A percentile compares a stretch with the other conserved stretches of the same genome.
phyloP scores from a whole-genome alignment of 768 basidiomycete species.

The Boletus barrowsii region DNA sequence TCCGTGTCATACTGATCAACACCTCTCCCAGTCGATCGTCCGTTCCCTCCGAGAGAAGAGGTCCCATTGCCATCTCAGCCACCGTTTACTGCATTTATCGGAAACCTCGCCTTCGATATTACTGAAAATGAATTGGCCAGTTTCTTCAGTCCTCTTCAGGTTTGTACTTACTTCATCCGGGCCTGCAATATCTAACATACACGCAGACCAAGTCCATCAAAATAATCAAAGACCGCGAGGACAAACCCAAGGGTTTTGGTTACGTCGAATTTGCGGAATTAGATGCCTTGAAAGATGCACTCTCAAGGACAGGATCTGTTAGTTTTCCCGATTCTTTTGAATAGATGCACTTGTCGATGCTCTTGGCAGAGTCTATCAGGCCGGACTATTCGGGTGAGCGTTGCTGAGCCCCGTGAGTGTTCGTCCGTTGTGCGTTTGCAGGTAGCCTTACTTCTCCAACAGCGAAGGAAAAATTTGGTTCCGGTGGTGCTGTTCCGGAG shows the following conservation, averaged over 20 bases:
- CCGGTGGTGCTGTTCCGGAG: conserved; percentile 48
- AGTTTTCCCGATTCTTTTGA: conserved; percentile 27
- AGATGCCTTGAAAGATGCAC: conserved; percentile 81
- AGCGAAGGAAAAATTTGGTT: conserved; percentile 76
- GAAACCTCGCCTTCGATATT: conserved; percentile 92
- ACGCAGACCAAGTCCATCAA: conserved; percentile 77
- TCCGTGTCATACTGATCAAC: conserved; percentile 9
- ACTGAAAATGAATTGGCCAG: conserved; percentile 76
- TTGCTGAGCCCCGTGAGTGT: conserved; percentile 91
- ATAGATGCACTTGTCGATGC: background rate
- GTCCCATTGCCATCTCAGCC: conserved; percentile 93
- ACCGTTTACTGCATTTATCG: conserved; percentile 95
- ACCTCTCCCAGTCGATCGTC: conserved; percentile 49
- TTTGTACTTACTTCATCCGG: conserved; percentile 27
- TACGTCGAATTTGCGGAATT: conserved; percentile 93
- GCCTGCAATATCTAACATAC: conserved; percentile 1
- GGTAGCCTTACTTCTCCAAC: conserved; percentile 11
- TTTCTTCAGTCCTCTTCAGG: conserved; percentile 72
- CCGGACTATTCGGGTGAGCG: conserved; percentile 82
- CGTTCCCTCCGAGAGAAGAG: conserved; percentile 71
- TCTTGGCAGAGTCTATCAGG: conserved; percentile 61
- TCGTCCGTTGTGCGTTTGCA: background rate
- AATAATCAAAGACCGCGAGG: conserved; percentile 90
- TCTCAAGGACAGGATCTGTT: conserved; percentile 69
- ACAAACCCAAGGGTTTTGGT: conserved; percentile 96